Conservation (phyloP, 176 grass and related monocot genomes). For the Microstegium vimineum region DNA sequence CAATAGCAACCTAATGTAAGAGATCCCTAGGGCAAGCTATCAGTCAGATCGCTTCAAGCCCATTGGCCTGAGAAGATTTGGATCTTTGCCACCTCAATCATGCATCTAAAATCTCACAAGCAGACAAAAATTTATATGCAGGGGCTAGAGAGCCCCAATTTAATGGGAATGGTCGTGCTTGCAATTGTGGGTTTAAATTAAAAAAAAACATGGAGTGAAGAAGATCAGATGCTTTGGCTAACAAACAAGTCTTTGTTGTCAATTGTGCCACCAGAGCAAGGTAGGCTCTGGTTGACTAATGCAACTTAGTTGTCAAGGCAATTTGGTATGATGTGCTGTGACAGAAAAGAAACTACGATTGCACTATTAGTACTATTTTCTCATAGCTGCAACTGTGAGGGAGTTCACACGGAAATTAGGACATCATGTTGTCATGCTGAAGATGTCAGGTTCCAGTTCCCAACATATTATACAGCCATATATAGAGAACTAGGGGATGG, state of each 20-base stretch:
- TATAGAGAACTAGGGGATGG: not conserved
- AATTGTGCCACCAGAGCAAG: conserved; percentile 30
- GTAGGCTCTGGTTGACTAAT: conserved; percentile 33
- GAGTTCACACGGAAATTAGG: conserved; percentile 28
- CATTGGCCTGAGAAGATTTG: conserved; percentile 16
- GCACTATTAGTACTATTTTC: not conserved
- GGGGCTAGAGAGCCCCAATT: not conserved
- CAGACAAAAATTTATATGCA: conserved; percentile 7
- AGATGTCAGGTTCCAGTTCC: conserved; percentile 1
- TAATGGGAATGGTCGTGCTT: conserved; percentile 3
- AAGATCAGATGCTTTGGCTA: conserved; percentile 27
- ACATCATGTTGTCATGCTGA: conserved; percentile 3
- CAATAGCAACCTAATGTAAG: not conserved
- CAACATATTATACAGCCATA: not conserved
- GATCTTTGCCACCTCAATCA: conserved; percentile 23
- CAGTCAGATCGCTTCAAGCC: conserved; percentile 8
- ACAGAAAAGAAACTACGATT: not conserved
- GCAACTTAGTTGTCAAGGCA: conserved; percentile 25
- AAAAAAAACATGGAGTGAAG: conserved; percentile 7
- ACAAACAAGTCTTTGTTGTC: conserved; percentile 20
- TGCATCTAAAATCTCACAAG: conserved; percentile 15
- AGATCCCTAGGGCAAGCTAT: conserved; percentile 28
- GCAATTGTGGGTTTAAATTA: not conserved
- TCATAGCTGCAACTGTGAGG: not conserved
- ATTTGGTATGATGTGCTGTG: conserved; percentile 6